Evolutionary conservation across 495 filamentous ascomycete species (phyloP).

Genomic region (Daldinia grandis): DNA sequence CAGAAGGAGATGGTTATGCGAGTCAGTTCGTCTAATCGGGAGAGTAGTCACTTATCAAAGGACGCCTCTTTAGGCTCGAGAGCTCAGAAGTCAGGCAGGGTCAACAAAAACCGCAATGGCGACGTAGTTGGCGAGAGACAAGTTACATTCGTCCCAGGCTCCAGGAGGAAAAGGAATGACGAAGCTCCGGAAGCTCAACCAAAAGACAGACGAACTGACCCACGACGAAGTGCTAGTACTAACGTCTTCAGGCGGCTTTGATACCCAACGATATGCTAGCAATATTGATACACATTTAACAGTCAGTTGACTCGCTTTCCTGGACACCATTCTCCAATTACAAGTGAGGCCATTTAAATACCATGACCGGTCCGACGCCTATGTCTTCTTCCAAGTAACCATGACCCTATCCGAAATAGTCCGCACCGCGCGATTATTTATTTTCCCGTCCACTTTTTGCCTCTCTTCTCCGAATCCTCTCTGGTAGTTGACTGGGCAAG

Average conservation of each 20-base stretch:
- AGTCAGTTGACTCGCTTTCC: conserved; percentile 21
- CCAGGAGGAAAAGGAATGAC: conserved; percentile 61
- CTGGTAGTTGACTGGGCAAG: conserved; percentile 40
- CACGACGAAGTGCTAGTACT: conserved; percentile 75
- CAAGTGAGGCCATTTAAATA: conserved; percentile 12
- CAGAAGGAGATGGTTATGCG: conserved; percentile 63
- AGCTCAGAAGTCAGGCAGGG: conserved; percentile 56
- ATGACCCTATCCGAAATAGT: conserved; percentile 1
- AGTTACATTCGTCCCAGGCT: conserved; percentile 80
- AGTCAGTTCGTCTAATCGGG: conserved; percentile 70
- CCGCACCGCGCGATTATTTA: conserved; percentile 45
- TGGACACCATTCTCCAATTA: conserved; percentile 24
- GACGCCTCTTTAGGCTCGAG: conserved; percentile 78
- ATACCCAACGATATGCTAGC: conserved; percentile 38
- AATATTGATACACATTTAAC: conserved; percentile 33
- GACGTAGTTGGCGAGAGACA: conserved; percentile 83
- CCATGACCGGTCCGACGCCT: conserved; percentile 3
- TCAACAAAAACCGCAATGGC: conserved; percentile 55
- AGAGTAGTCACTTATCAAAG: conserved; percentile 61
- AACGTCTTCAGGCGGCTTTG: conserved; percentile 73
- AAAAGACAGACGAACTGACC: conserved; percentile 54
- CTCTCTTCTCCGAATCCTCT: conserved; percentile 39
- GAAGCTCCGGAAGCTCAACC: conserved; percentile 46
- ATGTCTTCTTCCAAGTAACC: conserved; percentile 9
- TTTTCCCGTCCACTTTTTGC: conserved; percentile 50